Evolutionary conservation across 208 protist species (phyloP), one percentile per base, ranked within the genome.

Genomic region (Trypanosoma grayi): DNA sequence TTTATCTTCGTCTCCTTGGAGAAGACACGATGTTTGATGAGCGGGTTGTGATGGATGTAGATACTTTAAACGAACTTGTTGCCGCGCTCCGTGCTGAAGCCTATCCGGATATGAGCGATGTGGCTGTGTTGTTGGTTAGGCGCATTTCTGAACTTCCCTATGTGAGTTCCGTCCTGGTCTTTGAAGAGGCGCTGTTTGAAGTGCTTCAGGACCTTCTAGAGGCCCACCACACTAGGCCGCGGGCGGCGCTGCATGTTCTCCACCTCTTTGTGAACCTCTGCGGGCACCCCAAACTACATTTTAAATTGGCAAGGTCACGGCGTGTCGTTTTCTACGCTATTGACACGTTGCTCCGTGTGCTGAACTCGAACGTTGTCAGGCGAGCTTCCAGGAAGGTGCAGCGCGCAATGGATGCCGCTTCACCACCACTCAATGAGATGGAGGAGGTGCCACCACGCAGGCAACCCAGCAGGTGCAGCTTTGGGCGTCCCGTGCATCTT

Each of bases 261-360:
- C 31, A 60, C 24, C 16, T 46, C 13, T 64, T 73, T 43, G 50
- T 73, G n/a, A 65, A 63, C 18, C 41, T 65, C 14, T 53, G 37
- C 13, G 59, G 58, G 13, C 58, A 73, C 40, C 59, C 66, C 5
- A 47, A 40, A n/a, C 59, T 73, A 4, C 58, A 73, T 28, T 73
- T 67, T 30, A 60, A 45, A 28, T 25, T 73, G 6, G 50, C 66
- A n/a, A 51, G 66, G 18, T 43, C 34, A n/a, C 50, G 33, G 1
- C 45, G 59, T 9, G 27, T 73, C 14, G 44, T 73, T 20, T 51
- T 46, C n/a, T 55, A 31, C 27, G 51, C 51, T 8, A 50, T 65
- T 33, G 56, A 71, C 30, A 63, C 48, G 5, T 16, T 61, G 18
- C 7, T 60, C 6, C 24, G 36, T 36, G 41, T 68, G 37, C 22